phyloP scores from a whole-genome alignment of 163 green algal species.

The Scenedesmus sp. region DNA sequence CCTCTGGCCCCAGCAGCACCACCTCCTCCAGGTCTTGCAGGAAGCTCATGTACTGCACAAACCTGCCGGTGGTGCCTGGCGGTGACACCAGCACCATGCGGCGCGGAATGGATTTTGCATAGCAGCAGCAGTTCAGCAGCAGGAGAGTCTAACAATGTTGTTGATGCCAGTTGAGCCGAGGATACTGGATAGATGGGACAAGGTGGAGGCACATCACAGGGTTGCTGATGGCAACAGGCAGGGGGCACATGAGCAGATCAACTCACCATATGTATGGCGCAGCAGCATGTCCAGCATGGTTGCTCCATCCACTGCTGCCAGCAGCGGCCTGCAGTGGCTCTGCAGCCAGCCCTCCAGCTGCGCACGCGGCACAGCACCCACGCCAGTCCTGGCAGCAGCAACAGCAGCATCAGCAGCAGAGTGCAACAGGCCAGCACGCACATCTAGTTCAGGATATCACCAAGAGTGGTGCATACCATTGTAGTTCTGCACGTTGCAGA shows the following conservation, averaged over 20 bases:
- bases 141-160: neutral
- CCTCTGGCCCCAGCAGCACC: constrained; percentile 13
- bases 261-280: constrained; percentile 63
- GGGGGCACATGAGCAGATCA: neutral
- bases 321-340: constrained; percentile 51
- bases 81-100: neutral
- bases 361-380: constrained; percentile 61
- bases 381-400: constrained; percentile 13
- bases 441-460: neutral
- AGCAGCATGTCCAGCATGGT: constrained; percentile 69
- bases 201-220: too few species aligned
- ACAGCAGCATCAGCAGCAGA: too few species aligned
- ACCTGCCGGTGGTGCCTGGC: constrained; percentile 45
- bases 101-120: too few species aligned
- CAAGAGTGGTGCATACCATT: neutral
- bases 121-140: constrained; percentile 9
- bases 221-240: too few species aligned
- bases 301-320: constrained; percentile 59
- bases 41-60: constrained; percentile 49
- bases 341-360: constrained; percentile 68
- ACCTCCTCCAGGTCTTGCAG: constrained; percentile 42
- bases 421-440: neutral
- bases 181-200: too few species aligned
- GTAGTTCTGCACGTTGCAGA: neutral
- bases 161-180: too few species aligned